Evolutionary conservation across 495 filamentous ascomycete genomes (phyloP).

Genomic region (Aspergillus taichungensis): DNA sequence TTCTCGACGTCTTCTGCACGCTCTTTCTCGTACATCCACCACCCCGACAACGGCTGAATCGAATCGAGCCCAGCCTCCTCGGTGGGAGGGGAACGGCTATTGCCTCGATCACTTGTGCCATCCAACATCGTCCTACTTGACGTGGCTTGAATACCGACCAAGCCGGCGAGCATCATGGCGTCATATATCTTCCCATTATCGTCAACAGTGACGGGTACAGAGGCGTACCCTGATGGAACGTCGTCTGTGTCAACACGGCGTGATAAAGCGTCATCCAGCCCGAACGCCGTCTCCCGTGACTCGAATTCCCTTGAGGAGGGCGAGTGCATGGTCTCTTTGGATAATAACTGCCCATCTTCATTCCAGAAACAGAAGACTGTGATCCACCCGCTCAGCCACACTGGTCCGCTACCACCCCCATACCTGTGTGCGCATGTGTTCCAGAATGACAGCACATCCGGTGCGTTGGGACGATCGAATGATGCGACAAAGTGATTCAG

Average conservation of each 20-base stretch:
- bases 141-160: constrained; percentile 15
- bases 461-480: constrained; percentile 15
- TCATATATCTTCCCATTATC: constrained; percentile 16
- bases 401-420: no score
- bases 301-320: not conserved
- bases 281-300: not conserved
- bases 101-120: not conserved
- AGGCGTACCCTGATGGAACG: constrained; percentile 15
- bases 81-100: not conserved
- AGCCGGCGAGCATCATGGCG: constrained; percentile 24
- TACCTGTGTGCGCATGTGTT: constrained; percentile 19
- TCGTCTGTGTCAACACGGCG: constrained; percentile 11
- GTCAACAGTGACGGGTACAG: constrained; percentile 20
- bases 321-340: not conserved
- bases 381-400: constrained; percentile 35
- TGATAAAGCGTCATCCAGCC: constrained; percentile 12
- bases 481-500: constrained; percentile 14
- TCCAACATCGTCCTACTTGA: constrained; percentile 11
- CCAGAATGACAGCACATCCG: constrained; percentile 33
- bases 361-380: constrained; percentile 43
- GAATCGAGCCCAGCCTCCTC: constrained; percentile 16
- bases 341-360: constrained; percentile 19
- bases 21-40: constrained; percentile 25
- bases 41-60: constrained; percentile 20
- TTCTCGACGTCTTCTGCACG: not conserved